Percentiles rank a stretch among this genome's conserved stretches.
phyloP scores from a whole-genome alignment of 2,329 filamentous ascomycete species.

The Trichoderma citrinoviride region DNA sequence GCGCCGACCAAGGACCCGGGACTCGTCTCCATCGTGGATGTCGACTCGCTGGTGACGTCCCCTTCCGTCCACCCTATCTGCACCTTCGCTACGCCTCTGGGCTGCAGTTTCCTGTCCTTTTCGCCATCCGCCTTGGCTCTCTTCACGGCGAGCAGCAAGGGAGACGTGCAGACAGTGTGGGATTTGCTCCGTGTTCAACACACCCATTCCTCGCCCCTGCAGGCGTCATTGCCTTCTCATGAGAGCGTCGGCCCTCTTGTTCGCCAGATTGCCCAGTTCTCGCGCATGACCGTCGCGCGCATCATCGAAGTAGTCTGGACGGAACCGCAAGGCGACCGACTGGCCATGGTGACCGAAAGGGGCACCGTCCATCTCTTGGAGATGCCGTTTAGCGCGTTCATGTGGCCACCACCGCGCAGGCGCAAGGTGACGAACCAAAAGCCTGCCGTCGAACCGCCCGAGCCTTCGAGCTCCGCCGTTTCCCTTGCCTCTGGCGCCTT shows the following conservation, averaged over 20 bases:
- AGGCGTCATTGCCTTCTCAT: slow-evolving; percentile 47
- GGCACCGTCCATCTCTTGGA: slow-evolving; percentile 95
- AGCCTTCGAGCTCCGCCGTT: slow-evolving; percentile 55
- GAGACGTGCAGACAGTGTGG: slow-evolving; percentile 81
- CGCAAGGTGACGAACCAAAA: slow-evolving; percentile 44
- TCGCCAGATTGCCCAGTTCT: slow-evolving; percentile 83
- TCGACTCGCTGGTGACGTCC: slow-evolving; percentile 57
- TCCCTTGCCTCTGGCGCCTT: slow-evolving; percentile 69
- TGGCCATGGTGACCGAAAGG: slow-evolving; percentile 88
- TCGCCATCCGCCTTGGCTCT: slow-evolving; percentile 70
- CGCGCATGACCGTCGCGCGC: slow-evolving; percentile 85
- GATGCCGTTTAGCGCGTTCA: slow-evolving; percentile 75
- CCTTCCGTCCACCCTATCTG: slow-evolving; percentile 60
- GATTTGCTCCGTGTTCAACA: slow-evolving; percentile 67
- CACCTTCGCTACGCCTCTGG: slow-evolving; percentile 68
- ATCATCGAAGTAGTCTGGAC: slow-evolving; percentile 91
- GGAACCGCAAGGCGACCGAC: slow-evolving; percentile 72
- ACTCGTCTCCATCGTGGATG: slow-evolving; percentile 71
- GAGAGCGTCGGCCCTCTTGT: slow-evolving; percentile 57
- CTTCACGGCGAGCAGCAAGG: slow-evolving; percentile 77
- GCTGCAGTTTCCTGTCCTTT: slow-evolving; percentile 79
- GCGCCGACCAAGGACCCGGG: slow-evolving; percentile 62
- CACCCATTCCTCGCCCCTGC: slow-evolving; percentile 60
- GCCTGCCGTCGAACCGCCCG: slow-evolving; percentile 46
- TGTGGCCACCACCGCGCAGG: slow-evolving; percentile 75